Conservation (phyloP, 2,329 filamentous ascomycete species). For the Monosporascus sp. region DNA sequence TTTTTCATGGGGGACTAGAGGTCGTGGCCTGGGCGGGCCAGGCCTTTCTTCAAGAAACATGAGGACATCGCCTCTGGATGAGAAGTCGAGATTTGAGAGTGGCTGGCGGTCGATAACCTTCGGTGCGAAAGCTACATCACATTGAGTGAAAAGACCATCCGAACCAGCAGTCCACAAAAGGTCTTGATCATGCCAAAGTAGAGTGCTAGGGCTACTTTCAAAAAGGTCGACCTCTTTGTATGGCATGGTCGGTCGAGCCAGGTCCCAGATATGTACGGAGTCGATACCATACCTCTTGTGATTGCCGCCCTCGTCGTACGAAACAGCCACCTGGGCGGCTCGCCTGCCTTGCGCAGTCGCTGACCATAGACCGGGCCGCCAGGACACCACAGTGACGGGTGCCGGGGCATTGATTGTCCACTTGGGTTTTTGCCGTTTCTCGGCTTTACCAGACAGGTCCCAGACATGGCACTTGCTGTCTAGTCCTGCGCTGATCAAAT, state of each 20-base stretch:
- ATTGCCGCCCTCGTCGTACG: constrained; percentile 54
- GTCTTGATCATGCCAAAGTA: constrained; percentile 62
- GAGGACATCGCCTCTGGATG: constrained; percentile 52
- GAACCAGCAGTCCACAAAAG: constrained; percentile 62
- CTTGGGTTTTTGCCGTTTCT: constrained; percentile 61
- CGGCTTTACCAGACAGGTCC: constrained; percentile 56
- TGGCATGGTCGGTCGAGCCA: constrained; percentile 62
- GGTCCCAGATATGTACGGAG: constrained; percentile 62
- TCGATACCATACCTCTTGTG: constrained; percentile 51
- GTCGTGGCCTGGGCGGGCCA: constrained; percentile 37
- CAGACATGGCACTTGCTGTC: constrained; percentile 61
- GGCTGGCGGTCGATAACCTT: constrained; percentile 59
- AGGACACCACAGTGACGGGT: constrained; percentile 54
- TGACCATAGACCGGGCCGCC: constrained; percentile 64
- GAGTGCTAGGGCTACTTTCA: constrained; percentile 49
- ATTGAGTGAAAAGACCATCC: constrained; percentile 60
- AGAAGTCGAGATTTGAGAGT: constrained; percentile 58
- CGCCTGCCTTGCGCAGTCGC: constrained; percentile 55
- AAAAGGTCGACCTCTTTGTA: constrained; percentile 63
- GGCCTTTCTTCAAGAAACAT: constrained; percentile 59
- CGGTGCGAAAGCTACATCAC: constrained; percentile 59
- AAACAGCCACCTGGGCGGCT: constrained; percentile 57
- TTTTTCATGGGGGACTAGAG: constrained; percentile 16
- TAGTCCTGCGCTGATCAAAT: constrained; percentile 58
- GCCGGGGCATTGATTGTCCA: constrained; percentile 58